Evolutionary conservation across 345 rosid species (phyloP).

Genomic region (Populus pruinosa): DNA sequence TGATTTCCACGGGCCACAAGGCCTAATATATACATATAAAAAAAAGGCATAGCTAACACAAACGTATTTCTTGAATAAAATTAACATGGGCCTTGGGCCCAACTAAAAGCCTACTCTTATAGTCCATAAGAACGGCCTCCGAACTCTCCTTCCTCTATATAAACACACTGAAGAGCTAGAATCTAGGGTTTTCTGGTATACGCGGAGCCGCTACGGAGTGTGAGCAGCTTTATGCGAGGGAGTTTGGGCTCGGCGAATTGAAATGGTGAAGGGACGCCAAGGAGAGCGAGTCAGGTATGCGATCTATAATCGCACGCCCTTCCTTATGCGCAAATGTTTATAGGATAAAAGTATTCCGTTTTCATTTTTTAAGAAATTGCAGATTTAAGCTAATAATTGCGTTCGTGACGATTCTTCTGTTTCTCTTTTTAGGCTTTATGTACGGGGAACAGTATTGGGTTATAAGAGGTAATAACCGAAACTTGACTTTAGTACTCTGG

Average conservation of each 20-base stretch:
- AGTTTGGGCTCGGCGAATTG: not conserved
- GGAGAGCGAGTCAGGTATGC: not conserved
- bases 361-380: not conserved
- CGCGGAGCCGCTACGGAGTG: not conserved
- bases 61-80: not conserved
- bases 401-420: not conserved
- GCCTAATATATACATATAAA: too few relatives aligned
- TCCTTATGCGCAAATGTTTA: not conserved
- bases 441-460: not conserved
- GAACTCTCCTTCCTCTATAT: not conserved
- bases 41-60: too few relatives aligned
- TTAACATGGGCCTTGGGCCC: not conserved
- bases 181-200: not conserved
- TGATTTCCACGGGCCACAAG: too few relatives aligned
- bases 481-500: not conserved
- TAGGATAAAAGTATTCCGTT: not conserved
- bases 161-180: not conserved
- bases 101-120: too few relatives aligned
- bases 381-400: not conserved
- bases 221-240: not conserved
- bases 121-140: not conserved
- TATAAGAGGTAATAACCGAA: not conserved
- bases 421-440: not conserved
- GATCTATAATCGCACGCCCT: not conserved
- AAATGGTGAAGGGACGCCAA: not conserved